phyloP scores from a whole-genome alignment of 164 flowering plant genomes.

The Vitis labrusca region DNA sequence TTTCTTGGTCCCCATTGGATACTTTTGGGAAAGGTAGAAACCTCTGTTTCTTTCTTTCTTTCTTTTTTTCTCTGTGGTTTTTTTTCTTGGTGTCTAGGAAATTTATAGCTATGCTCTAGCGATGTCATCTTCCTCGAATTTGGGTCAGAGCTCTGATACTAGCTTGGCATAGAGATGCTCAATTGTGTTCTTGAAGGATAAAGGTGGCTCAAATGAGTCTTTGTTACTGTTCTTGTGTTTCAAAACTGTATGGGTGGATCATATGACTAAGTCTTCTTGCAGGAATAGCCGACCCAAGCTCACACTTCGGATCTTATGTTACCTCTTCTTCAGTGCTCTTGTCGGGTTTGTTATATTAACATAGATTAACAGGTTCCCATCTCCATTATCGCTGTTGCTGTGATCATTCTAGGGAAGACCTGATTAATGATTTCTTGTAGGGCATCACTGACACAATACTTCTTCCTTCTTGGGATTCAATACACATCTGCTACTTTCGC shows the following conservation, averaged over 20 bases:
- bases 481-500: slow-evolving; percentile 77
- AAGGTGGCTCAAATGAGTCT: too few species aligned
- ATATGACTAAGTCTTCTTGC: slow-evolving; percentile 28
- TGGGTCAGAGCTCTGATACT: background rate
- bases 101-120: too few species aligned
- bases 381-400: background rate
- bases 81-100: background rate
- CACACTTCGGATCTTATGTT: slow-evolving; percentile 49
- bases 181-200: too few species aligned
- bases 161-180: too few species aligned
- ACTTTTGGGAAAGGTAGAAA: slow-evolving; percentile 67
- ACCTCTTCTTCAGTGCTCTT: slow-evolving; percentile 67
- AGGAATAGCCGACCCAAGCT: slow-evolving; percentile 66
- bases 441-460: slow-evolving; percentile 64
- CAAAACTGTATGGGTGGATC: background rate
- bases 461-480: slow-evolving; percentile 71
- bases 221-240: too few species aligned
- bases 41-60: background rate
- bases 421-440: slow-evolving; percentile 30
- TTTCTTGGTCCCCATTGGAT: slow-evolving; percentile 68
- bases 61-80: background rate
- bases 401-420: background rate
- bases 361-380: background rate
- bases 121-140: background rate
- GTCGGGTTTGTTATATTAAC: slow-evolving; percentile 51